phyloP scores from a whole-genome alignment of 2,329 filamentous ascomycete species.

The Aspergillus ruber region DNA sequence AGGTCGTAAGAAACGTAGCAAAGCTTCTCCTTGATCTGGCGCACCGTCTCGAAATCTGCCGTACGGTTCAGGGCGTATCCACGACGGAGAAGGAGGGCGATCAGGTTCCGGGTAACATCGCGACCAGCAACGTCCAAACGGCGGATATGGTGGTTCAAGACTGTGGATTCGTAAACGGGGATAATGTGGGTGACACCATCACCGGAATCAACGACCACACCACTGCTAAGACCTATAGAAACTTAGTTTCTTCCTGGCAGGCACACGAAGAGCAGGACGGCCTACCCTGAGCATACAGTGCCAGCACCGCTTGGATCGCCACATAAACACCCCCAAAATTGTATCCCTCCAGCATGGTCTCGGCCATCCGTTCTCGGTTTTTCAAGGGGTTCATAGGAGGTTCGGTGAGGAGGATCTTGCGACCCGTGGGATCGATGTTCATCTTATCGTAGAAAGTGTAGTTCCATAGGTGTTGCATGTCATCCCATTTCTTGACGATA shows the following conservation, averaged over 20 bases:
- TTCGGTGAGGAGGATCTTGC: slow-evolving; percentile 96
- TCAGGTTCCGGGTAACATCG: slow-evolving; percentile 97
- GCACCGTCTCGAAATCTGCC: slow-evolving; percentile 96
- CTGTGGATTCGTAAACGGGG: slow-evolving; percentile 95
- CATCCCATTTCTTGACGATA: slow-evolving; percentile 98
- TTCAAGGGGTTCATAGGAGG: slow-evolving; percentile 95
- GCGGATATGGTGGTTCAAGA: slow-evolving; percentile 92
- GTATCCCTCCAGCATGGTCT: slow-evolving; percentile 99
- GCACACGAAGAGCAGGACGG: not conserved
- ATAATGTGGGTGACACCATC: slow-evolving; percentile 99
- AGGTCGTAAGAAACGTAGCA: slow-evolving; percentile 99
- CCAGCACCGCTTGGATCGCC: slow-evolving; percentile 92
- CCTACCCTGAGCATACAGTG: slow-evolving; percentile 89
- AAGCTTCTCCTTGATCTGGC: slow-evolving; percentile 99
- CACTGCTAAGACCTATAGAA: slow-evolving; percentile 66
- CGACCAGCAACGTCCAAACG: slow-evolving; percentile 91
- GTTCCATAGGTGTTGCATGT: slow-evolving; percentile 99
- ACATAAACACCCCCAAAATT: slow-evolving; percentile 95
- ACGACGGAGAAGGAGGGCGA: slow-evolving; percentile 83
- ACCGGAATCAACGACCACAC: slow-evolving; percentile 97
- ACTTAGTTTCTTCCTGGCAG: no score
- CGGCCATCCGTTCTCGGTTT: slow-evolving; percentile 96
- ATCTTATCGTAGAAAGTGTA: slow-evolving; percentile 98
- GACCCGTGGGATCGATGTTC: slow-evolving; percentile 79
- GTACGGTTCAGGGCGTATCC: slow-evolving; percentile 97